Evolutionary conservation across 1,139 yeast genomes (phyloP), one percentile per base, ranked within the genome.

Genomic region (Yamadazyma epiphylla): DNA sequence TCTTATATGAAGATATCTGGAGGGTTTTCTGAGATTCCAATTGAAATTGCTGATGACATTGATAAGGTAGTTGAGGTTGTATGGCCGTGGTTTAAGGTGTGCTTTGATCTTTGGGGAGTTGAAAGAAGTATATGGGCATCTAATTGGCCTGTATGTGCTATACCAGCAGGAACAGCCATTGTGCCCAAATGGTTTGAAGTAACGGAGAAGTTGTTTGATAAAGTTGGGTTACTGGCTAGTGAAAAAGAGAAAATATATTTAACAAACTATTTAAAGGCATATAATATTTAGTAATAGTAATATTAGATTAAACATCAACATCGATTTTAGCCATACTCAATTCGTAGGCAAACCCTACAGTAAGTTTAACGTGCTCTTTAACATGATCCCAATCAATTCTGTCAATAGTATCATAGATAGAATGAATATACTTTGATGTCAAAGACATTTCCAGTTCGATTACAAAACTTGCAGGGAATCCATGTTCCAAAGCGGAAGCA

Each of bases 381-480:
- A 89, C 78, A 53, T 88, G 96, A 29, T 69, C 75, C 51, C 82
- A 75, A 45, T 83, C 81, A 35, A 91, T 68, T 45, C 84, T 66
- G 48, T 87, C 96, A 38, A 89, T 55, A 5, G 95, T 87, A 53
- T 91, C 98, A 57, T 75, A 58, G 1, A 77, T 71, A 23, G 86
- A 74, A 59, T 89, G 97, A 40, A 87, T 80, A 49, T 65, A 80
- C 28, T 79, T 80, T 55, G 77, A 80, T 5, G 78, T 65, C 42
- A 70, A 67, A 35, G 73, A 66, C 55, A 86, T 71, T 38, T 73
- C 81, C 30, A 86, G 70, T 56, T 89, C 98, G 41, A 85, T 75
- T 33, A 86, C 81, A 55, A 87, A 85, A 23, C 88, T 73, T 13
- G 87, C 73, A 8, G 96, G 96, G 54, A 70, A 86, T 2, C 96